Conservation (phyloP, 2,329 filamentous ascomycete genomes). For the Fusarium palustre region DNA sequence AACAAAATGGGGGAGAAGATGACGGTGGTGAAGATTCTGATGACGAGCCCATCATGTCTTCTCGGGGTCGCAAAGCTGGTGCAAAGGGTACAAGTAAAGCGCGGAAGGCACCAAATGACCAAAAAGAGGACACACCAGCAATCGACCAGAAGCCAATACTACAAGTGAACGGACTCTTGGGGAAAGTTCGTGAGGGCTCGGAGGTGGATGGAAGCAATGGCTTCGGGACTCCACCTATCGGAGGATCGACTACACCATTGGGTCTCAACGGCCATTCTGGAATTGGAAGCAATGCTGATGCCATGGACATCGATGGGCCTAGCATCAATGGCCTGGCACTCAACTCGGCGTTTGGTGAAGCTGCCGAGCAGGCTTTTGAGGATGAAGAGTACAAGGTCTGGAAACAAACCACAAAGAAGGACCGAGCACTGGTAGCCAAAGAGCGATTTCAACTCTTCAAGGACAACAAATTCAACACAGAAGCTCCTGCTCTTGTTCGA, state of each 20-base stretch:
- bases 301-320: slow-evolving; percentile 87
- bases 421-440: slow-evolving; percentile 86
- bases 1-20: slow-evolving; percentile 86
- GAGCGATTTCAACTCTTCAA: slow-evolving; percentile 89
- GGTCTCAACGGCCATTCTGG: slow-evolving; percentile 75
- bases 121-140: slow-evolving; percentile 82
- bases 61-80: slow-evolving; percentile 84
- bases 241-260: slow-evolving; percentile 81
- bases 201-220: slow-evolving; percentile 89
- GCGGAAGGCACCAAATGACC: slow-evolving; percentile 78
- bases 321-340: slow-evolving; percentile 75
- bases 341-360: slow-evolving; percentile 72
- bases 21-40: slow-evolving; percentile 92
- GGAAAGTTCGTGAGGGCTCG: slow-evolving; percentile 76
- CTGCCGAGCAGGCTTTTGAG: slow-evolving; percentile 80
- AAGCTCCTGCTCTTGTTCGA: slow-evolving; percentile 87
- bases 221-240: slow-evolving; percentile 82
- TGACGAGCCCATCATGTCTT: slow-evolving; percentile 98
- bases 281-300: slow-evolving; percentile 79
- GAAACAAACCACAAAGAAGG: slow-evolving; percentile 99
- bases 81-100: slow-evolving; percentile 83
- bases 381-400: slow-evolving; percentile 98
- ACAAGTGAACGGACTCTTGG: slow-evolving; percentile 73
- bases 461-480: slow-evolving; percentile 83
- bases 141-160: slow-evolving; percentile 79